Base-by-base conservation (phyloP, 2,329 filamentous ascomycete species). In the Colletotrichum simmondsii region DNA sequence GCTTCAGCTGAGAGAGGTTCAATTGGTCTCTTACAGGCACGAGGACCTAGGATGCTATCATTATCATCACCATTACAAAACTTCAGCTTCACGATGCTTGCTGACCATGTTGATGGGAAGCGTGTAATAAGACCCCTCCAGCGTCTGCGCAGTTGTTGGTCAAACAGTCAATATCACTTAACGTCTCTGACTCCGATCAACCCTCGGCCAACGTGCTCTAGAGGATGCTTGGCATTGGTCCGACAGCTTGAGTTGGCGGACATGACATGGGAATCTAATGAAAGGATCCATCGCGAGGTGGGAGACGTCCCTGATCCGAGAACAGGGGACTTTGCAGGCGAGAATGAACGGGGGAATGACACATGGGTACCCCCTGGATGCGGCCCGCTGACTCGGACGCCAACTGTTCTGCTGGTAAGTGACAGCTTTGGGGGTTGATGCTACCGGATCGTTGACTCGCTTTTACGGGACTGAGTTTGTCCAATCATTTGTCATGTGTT, bases 201-300 rank as follows among this genome's bases (percentile, higher is more conserved):
- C 11, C 49, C 37, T 42, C 10, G 12, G 22, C 49, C 42, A 71
- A 68, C 64, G 64, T 71, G 69, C 64, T 30, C 1, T 10, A 14
- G 28, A 53, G 14, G 14, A 19, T 22, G 52, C 49, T 68, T 63
- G 58, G 69, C 58, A 68, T 71, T 68, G 69, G 64, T 24, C 42
- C 26, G 56, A 59, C n/a, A 37, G 32, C 57, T 26, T 37, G 14
- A 16, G 16, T 37, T 26, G 2, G 2, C 8, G 24, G 8, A 6
- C 5, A 42, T 2, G 22, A 60, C 57, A 26, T 42, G 22, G 12
- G 5, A 19, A 19, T 42, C 32, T 19, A 26, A 42, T 5, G 1
- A 60, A 1, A 42, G 37, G 57, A 2, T 26, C 57, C 57, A 60
- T 60, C 12, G 32, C 57, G 32, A 10, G 12, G 32, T 26, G 57